Evolutionary conservation across 345 rosid species (phyloP), one percentile per base, ranked within the genome.

Genomic region (Erysimum cheiranthoides): DNA sequence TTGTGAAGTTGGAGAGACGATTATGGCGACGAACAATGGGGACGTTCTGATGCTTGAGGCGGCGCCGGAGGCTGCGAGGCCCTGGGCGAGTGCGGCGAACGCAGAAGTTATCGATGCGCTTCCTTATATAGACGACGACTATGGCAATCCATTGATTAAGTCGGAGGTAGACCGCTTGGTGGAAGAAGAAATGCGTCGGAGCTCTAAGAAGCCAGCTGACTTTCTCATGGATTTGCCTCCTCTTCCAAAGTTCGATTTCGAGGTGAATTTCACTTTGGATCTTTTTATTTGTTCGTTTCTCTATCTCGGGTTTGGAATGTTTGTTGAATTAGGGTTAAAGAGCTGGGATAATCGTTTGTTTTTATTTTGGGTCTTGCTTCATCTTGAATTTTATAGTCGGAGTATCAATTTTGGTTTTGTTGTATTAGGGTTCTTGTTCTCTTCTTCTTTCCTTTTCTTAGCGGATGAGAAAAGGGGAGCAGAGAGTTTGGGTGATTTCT

Each of bases 101-200:
- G 92, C 97, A 0, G 93, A 95, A 78, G 81, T 84, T 38, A 83
- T 95, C 40, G 99, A 95, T 73, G 96, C 99, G 9, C 84, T 95
- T 79, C 99, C 97, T 35, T 92, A 95, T 84, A 95, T 95, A 25
- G 99, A 95, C 82, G 97, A 88, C 63, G 97, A 95, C 78, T 95
- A 92, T 52, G 90, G 88, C 10, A 76, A 92, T 67, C 92, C 92
- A 3, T 66, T 64, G 74, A 83, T 95, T 56, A 92, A 92, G 73
- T 82, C 83, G 7, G 99, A 95, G 82, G 97, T 90, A 6, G 97
- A 92, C 72, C 92, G 92, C 8, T 82, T 92, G 34, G 90, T 95
- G 49, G 97, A 92, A 80, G 97, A 92, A 60, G 99, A 95, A 87
- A 95, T 95, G 99, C 96, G 97, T 12, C 80, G 87, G 68, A 95